Evolutionary conservation across 768 basidiomycete genomes (phyloP), one percentile per base, ranked within the genome.

Genomic region (Cubamyces lactineus): DNA sequence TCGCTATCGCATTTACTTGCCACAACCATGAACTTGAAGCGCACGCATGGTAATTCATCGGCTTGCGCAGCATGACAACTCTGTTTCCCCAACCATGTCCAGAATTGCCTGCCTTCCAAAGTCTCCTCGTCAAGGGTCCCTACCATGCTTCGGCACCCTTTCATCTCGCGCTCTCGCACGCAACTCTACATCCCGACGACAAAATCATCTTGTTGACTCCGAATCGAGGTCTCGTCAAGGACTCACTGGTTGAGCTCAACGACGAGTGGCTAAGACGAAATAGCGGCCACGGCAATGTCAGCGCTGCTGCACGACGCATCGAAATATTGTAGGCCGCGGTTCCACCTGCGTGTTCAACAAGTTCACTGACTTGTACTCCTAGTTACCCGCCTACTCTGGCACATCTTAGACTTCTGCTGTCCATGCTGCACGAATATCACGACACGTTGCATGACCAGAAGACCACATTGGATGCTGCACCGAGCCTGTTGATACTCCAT

Each of bases 71-170:
- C 12, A 76, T 74, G 73, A 65, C 73, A 61, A 76, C 78, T 39
- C 59, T 85, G 16, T 82, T 82, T 46, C 76, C 82, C 38, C 69
- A 69, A 7, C 71, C 77, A 50, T 76, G 76, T 2, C 81, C 82
- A 17, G 48, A 69, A 8, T 72, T 89, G n/a, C 88, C 89, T 4
- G 66, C 65, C 1, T 89, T 85, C 74, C 74, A 71, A 17, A 80
- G 84, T 5, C 71, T 92, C n/a, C 76, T 92, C 13, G 73, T 92
- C 34, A 78, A 82, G 24, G 91, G 91, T 0, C 61, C 76, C 0
- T 88, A 85, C 69, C 86, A 84, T 53, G 73, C 87, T 19, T 87
- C 91, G 3, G 86, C 89, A 5, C 89, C 89, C 3, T 75, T 93
- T 50, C 85, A 89, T 64, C 77, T 92, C 39, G 80, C 83, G 41